phyloP scores from a whole-genome alignment of 2,329 filamentous ascomycete genomes.

The Canariomyces notabilis region DNA sequence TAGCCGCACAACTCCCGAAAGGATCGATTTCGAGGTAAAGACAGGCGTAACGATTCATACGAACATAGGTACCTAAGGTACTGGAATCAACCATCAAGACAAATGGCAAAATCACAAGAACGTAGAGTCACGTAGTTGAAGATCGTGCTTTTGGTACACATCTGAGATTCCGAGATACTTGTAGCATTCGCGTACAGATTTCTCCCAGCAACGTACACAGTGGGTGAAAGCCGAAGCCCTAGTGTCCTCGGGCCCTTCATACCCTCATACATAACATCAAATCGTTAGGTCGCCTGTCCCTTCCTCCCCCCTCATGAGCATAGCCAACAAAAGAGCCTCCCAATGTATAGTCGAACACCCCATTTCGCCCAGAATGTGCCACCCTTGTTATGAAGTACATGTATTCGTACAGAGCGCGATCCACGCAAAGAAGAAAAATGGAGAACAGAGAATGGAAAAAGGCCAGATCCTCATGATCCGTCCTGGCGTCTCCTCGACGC shows the following conservation, averaged over 20 bases:
- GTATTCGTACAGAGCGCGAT: constrained; percentile 18
- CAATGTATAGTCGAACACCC: constrained; percentile 11
- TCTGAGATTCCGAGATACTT: background rate
- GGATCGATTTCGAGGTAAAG: too few relatives aligned
- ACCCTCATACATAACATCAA: background rate
- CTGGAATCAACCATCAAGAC: too few relatives aligned
- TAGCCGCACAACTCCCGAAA: too few relatives aligned
- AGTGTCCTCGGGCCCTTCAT: background rate
- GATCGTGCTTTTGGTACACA: background rate
- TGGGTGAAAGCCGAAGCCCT: background rate
- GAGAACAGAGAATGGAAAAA: background rate
- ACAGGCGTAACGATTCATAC: too few relatives aligned
- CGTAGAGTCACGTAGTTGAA: background rate
- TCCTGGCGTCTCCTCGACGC: constrained; percentile 9
- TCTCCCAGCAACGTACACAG: background rate
- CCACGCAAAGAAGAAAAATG: constrained; percentile 1
- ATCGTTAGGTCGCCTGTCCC: background rate
- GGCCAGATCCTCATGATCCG: background rate
- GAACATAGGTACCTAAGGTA: too few relatives aligned
- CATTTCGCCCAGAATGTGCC: constrained; percentile 1
- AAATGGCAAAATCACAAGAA: too few relatives aligned
- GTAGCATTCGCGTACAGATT: constrained; percentile 1
- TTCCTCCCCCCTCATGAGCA: background rate
- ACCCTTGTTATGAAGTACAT: constrained; percentile 14
- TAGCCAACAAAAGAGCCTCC: constrained; percentile 4